Evolutionary conservation across 2,329 filamentous ascomycete genomes (phyloP).

Genomic region (Myriosclerotinia scirpicola): DNA sequence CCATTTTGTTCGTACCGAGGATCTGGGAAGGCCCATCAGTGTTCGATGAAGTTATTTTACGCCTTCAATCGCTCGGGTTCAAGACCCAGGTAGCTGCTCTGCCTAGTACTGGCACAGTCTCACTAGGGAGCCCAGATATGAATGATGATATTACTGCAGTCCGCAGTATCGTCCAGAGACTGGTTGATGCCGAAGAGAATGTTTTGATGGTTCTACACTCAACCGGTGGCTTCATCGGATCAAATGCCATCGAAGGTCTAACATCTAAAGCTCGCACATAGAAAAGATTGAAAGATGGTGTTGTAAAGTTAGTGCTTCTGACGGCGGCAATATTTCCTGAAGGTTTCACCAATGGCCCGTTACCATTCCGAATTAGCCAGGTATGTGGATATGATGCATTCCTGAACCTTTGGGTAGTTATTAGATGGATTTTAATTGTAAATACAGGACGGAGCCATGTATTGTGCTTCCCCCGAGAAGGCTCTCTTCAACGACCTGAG

Average conservation of each 20-base stretch:
- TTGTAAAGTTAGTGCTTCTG: constrained; percentile 25
- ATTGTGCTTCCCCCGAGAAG: neutral
- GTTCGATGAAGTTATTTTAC: constrained; percentile 26
- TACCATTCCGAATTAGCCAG: neutral
- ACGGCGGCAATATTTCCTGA: neutral
- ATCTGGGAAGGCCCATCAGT: constrained; percentile 35
- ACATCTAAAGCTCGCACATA: constrained; percentile 15
- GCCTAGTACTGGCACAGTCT: constrained; percentile 31
- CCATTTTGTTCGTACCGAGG: constrained; percentile 35
- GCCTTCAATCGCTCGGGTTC: constrained; percentile 23
- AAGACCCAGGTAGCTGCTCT: constrained; percentile 21
- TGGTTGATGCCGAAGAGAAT: constrained; percentile 29
- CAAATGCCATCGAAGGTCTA: constrained; percentile 33
- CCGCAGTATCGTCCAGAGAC: constrained; percentile 24
- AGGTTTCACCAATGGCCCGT: neutral
- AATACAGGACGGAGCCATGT: neutral
- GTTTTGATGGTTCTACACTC: constrained; percentile 35
- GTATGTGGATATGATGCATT: neutral
- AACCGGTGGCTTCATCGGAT: constrained; percentile 33
- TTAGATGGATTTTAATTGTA: neutral
- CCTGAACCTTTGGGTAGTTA: neutral
- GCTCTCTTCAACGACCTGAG: neutral
- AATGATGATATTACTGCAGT: constrained; percentile 33
- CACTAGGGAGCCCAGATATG: constrained; percentile 31
- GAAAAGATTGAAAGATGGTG: constrained; percentile 28